These are phyloP conservation scores for Bipolaris zeicola DNA, from an alignment of 2,329 filamentous ascomycete species.

Conservation along the genomic window DNA sequence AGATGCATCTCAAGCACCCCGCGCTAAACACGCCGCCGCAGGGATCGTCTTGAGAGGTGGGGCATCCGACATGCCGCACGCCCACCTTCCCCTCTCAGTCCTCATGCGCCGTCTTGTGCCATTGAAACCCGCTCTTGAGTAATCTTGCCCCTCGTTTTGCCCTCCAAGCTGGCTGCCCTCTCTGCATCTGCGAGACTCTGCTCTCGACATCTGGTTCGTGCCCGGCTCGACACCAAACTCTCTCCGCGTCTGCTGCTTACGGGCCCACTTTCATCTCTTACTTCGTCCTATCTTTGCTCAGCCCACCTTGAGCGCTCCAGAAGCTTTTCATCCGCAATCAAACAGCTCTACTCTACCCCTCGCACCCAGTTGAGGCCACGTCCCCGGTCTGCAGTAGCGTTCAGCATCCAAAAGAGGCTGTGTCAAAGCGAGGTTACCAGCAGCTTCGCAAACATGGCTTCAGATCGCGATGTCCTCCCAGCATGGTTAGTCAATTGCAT, in stretches of 20 bases:
- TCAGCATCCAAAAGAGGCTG: slow-evolving; percentile 32
- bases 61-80: slow-evolving; percentile 18
- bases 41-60: slow-evolving; percentile 20
- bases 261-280: slow-evolving; percentile 10
- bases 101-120: slow-evolving; percentile 22
- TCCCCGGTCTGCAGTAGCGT: slow-evolving; percentile 22
- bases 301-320: slow-evolving; percentile 19
- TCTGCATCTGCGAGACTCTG: slow-evolving; percentile 40
- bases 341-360: slow-evolving; percentile 25
- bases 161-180: slow-evolving; percentile 43
- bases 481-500: slow-evolving; percentile 44
- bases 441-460: slow-evolving; percentile 49
- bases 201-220: slow-evolving; percentile 39
- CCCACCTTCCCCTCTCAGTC: slow-evolving; percentile 25
- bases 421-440: slow-evolving; percentile 42
- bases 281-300: background rate
- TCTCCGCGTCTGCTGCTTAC: slow-evolving; percentile 18
- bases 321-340: slow-evolving; percentile 24
- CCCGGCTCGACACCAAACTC: slow-evolving; percentile 23
- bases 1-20: slow-evolving; percentile 12
- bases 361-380: slow-evolving; percentile 23
- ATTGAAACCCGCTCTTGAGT: slow-evolving; percentile 19
- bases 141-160: slow-evolving; percentile 11
- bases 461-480: slow-evolving; percentile 55
- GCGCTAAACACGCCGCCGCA: slow-evolving; percentile 17